Conservation (phyloP, 192 early-diverging fungal genomes). For the Coemansia sp. region DNA sequence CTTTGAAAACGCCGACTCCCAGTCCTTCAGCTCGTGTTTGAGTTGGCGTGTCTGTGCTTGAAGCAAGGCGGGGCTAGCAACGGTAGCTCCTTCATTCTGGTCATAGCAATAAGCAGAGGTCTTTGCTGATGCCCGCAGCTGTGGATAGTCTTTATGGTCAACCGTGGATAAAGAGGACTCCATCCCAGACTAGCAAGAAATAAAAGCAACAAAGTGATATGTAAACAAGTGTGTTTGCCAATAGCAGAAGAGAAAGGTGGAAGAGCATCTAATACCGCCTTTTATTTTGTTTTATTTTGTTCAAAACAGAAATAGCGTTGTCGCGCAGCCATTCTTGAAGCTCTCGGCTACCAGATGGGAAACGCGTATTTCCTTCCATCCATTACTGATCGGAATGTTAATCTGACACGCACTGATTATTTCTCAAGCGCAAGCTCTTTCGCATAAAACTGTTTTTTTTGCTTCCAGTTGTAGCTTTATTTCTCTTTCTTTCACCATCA, state of each 20-base stretch:
- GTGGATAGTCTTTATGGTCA: not conserved
- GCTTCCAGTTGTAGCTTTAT: too few species aligned
- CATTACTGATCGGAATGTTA: too few species aligned
- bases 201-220: not conserved
- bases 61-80: not conserved
- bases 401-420: too few species aligned
- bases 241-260: not conserved
- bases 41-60: slow-evolving; percentile 23
- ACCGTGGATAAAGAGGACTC: not conserved
- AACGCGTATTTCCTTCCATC: too few species aligned
- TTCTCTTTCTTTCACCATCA: too few species aligned
- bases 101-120: not conserved
- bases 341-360: too few species aligned
- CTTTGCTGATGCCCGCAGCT: not conserved
- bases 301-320: too few species aligned
- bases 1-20: slow-evolving; percentile 40
- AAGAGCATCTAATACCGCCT: not conserved
- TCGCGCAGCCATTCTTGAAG: too few species aligned
- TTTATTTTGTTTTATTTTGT: too few species aligned
- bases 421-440: too few species aligned
- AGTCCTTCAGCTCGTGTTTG: slow-evolving; percentile 50
- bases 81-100: not conserved
- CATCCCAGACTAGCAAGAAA: not conserved
- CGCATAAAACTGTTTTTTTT: too few species aligned
- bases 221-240: too few species aligned